Base-by-base conservation (phyloP, 2,329 filamentous ascomycete species). In the Curvularia eragrostidis region DNA sequence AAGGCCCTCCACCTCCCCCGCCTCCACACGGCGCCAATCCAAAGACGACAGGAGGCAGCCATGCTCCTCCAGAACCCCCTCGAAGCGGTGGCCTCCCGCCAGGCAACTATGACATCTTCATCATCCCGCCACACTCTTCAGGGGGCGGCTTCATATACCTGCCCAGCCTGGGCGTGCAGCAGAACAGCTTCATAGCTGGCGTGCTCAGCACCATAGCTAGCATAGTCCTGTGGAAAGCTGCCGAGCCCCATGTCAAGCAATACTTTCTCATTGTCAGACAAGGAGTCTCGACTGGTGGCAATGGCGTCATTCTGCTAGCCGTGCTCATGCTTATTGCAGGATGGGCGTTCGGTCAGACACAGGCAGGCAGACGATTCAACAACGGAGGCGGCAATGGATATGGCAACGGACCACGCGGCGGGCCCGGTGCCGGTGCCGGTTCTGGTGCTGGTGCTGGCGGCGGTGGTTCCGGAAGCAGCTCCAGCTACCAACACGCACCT, bases 101-200 rank as follows among this genome's bases (percentile, higher is more conserved):
- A 1, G 93, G 94, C 54, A 96, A 95, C 75, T 98, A 97, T 78
- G 94, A 98, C 81, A 96, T 98, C 74, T 97, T 97, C 80, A 90
- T 97, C 75, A 93, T 98, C 71, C 94, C 94, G 7, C 91, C 93
- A 46, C 93, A 97, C 77, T 94, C 93, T 10, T 85, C 93, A 6
- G 94, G 94, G 52, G 87, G 88, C 0, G 94, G 94, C 32, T 97
- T 97, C 77, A 82, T 98, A 26, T 97, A 98, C 76, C 85, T 98
- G n/a, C 94, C 94, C 0, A 97, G 93, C 0, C 78, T 98, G 61
- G 86, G 89, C 72, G 90, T 91, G 19, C 91, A 95, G 71, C 84
- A 89, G 70, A 97, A 97, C 77, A 96, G 91, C 78, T 98, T 97
- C 76, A 84, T 93, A 21, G 93, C 93, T 3, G 94, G 94, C 26